Percentiles rank a stretch among this genome's conserved stretches.
Evolutionary conservation across 805 yeast genomes (phyloP).

Genomic region (Lipomyces orientalis): DNA sequence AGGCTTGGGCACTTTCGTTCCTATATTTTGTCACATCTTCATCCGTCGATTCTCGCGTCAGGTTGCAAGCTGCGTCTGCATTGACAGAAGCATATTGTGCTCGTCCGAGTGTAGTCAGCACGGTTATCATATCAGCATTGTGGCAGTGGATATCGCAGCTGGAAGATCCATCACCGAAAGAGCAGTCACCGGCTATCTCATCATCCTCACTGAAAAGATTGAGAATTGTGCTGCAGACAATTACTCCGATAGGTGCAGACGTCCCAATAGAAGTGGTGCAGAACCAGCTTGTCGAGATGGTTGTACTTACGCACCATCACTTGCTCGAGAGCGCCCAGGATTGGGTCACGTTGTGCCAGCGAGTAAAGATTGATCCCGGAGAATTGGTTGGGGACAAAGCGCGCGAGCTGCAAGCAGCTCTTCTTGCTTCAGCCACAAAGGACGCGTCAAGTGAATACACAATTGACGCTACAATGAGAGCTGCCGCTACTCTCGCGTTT

Average conservation of each 20-base stretch:
- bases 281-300: slow-evolving; percentile 46
- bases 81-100: slow-evolving; percentile 42
- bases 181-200: slow-evolving; percentile 34
- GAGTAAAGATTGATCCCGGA: slow-evolving; percentile 69
- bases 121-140: slow-evolving; percentile 53
- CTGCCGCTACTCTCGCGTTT: slow-evolving; percentile 54
- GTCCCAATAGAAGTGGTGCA: slow-evolving; percentile 41
- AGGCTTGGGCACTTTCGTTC: slow-evolving; percentile 38
- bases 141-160: slow-evolving; percentile 42
- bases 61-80: slow-evolving; percentile 38
- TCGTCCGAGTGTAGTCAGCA: slow-evolving; percentile 52
- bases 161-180: slow-evolving; percentile 27
- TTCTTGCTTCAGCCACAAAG: slow-evolving; percentile 42
- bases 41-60: slow-evolving; percentile 14
- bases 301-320: slow-evolving; percentile 55
- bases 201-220: slow-evolving; percentile 35
- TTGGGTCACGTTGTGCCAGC: slow-evolving; percentile 79
- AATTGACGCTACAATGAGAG: slow-evolving; percentile 40
- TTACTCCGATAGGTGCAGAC: slow-evolving; percentile 40
- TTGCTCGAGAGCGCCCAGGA: slow-evolving; percentile 54
- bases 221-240: slow-evolving; percentile 33
- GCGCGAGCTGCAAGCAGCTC: slow-evolving; percentile 40
- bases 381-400: slow-evolving; percentile 49
- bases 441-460: slow-evolving; percentile 39
- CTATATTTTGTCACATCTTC: slow-evolving; percentile 30